Evolutionary conservation across 257 asterid genomes (phyloP).

Genomic region (Solanum clarkiae): DNA sequence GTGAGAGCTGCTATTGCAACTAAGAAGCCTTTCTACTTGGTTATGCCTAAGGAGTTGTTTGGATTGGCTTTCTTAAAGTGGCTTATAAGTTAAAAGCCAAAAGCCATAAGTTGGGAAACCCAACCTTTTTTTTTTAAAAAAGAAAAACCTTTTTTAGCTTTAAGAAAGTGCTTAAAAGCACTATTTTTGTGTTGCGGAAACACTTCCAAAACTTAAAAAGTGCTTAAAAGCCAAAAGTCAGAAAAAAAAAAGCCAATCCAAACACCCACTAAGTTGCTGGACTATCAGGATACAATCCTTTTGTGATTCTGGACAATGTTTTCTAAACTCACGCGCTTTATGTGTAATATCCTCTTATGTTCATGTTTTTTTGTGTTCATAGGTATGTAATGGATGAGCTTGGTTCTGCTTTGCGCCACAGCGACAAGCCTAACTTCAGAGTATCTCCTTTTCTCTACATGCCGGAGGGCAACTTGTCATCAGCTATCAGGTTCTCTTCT

Average conservation of each 20-base stretch:
- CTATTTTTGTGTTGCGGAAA: too few relatives aligned
- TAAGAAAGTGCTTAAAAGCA: too few relatives aligned
- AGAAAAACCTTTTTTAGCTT: too few relatives aligned
- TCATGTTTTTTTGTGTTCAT: conserved; percentile 3
- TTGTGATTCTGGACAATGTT: background rate
- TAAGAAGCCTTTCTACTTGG: background rate
- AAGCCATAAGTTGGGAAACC: too few relatives aligned
- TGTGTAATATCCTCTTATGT: background rate
- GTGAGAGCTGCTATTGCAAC: background rate
- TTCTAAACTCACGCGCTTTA: background rate
- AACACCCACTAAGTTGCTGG: background rate
- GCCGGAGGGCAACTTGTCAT: conserved; percentile 87
- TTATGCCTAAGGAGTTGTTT: background rate
- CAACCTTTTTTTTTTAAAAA: too few relatives aligned
- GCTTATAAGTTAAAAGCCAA: too few relatives aligned
- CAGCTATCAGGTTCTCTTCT: conserved; percentile 75
- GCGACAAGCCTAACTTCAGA: conserved; percentile 81
- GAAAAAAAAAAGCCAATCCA: too few relatives aligned
- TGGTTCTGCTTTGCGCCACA: conserved; percentile 94
- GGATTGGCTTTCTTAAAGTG: too few relatives aligned
- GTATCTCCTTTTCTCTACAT: conserved; percentile 92
- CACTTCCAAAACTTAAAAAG: too few relatives aligned
- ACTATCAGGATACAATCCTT: background rate
- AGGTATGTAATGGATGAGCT: conserved; percentile 99
- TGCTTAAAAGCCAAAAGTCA: too few relatives aligned